Evolutionary conservation across 2,329 filamentous ascomycete genomes (phyloP), one percentile per base, ranked within the genome.

Genomic region (Colletotrichum destructivum): DNA sequence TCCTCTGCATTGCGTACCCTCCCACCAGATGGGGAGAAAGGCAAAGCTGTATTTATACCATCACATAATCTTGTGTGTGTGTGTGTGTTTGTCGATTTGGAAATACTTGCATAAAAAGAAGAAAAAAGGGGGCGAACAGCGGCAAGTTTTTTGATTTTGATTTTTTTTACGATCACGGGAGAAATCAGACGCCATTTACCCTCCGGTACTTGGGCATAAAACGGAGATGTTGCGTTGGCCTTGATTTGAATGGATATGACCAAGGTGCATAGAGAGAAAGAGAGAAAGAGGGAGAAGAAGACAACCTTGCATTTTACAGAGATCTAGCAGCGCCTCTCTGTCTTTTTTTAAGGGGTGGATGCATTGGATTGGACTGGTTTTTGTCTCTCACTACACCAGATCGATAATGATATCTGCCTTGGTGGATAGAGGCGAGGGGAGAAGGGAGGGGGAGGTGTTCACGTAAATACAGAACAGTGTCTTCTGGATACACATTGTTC

Each of bases 41-140:
- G 35, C 35, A 59, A 23, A 42, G 57, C 64, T 71, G 57, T 71
- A 71, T 71, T 57, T 63, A 71, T 69, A 69, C 55, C 63, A 35
- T 31, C 49, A 63, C 66, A 31, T 60, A 69, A 66, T 56, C n/a
- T 62, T 54, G 66, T 54, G 40, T 44, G 47, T 42, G 55, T 65
- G n/a, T 69, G 59, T 44, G 51, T 51, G 60, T 42, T 54, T 54
- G 46, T 61, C 42, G 59, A 54, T 57, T 26, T 54, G 56, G 54
- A 40, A 44, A 60, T 42, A 60, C 44, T 35, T 49, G 64, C 46
- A 65, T 66, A 18, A 31, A 46, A 56, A 18, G 21, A 56, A 18
- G 15, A 64, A 56, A 44, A 62, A 26, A n/a, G 15, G 23, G 40
- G 57, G 57, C 40, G 40, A 42, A 44, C 38, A 47, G 62, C 49